Base-by-base conservation (phyloP, 164 flowering plant species). In the Stephania yunnanensis region DNA sequence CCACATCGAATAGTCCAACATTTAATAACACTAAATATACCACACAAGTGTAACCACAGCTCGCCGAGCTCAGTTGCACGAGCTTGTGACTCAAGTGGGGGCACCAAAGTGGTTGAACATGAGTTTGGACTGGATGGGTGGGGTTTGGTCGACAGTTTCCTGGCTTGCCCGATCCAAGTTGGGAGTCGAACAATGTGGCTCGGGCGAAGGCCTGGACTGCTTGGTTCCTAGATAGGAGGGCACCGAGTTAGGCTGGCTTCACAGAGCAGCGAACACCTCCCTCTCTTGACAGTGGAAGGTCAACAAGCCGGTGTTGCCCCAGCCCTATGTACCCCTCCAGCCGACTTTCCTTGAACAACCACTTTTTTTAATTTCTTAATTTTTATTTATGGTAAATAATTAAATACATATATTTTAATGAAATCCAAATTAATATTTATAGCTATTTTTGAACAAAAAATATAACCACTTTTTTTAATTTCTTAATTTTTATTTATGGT, bases 261-360 rank as follows among this genome's bases (percentile, higher is more conserved):
- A 74, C 76, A 74, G 76, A 65, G 70, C 70, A 74, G 76, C 76
- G 70, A 44, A 20, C 1, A 65, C 76, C 12, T 74, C 46, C 76
- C 58, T 9, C 70, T 74, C 46, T 74, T 52, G 58, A 22, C 70
- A 46, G 76, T 74, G 76, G 76, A 74, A 74, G 75, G 76, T 65
- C 12, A 46, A 65, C 76, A 1, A 17, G 64, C 2, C 64, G 64
- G 64, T 15, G n/a, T 17, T 3, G 20, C 2, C 19, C 64, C 5
- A 1, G 19, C 6, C 64, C 64, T 46, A 46, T 0, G 1, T 46
- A 10, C 50, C n/a, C n/a, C n/a, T n/a, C n/a, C n/a, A n/a, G n/a
- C n/a, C n/a, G n/a, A n/a, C n/a, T n/a, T n/a, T n/a, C n/a, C n/a
- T n/a, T n/a, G n/a, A n/a, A n/a, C n/a, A n/a, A n/a, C n/a, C n/a